Evolutionary conservation across 2,329 filamentous ascomycete genomes (phyloP).

Genomic region (Colletotrichum tabaci): DNA sequence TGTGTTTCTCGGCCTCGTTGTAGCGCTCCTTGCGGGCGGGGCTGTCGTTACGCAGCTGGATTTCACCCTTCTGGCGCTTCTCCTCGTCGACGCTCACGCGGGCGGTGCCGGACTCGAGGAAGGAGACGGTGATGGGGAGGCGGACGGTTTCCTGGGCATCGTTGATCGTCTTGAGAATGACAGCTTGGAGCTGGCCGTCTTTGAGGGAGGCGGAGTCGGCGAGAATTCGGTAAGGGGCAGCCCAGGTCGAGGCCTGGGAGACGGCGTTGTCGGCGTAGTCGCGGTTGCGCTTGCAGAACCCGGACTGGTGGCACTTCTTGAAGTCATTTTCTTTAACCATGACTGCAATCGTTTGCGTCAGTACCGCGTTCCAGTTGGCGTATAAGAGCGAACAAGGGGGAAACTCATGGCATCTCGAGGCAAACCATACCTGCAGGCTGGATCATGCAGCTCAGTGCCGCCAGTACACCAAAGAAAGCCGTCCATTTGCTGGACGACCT

Average conservation of each 20-base stretch:
- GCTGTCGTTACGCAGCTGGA: conserved; percentile 88
- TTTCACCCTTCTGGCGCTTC: conserved; percentile 88
- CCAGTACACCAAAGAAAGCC: conserved; percentile 72
- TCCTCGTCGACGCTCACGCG: conserved; percentile 94
- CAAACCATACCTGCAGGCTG: conserved; percentile 73
- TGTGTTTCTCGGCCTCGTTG: conserved; percentile 90
- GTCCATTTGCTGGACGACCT: conserved; percentile 75
- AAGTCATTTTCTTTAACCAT: conserved; percentile 96
- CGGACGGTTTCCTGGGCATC: conserved; percentile 77
- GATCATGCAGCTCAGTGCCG: conserved; percentile 72
- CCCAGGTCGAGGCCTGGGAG: conserved; percentile 77
- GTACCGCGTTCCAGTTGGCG: neutral
- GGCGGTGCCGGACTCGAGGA: conserved; percentile 90
- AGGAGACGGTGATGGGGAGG: conserved; percentile 87
- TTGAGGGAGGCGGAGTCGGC: conserved; percentile 81
- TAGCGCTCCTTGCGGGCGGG: conserved; percentile 91
- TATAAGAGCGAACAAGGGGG: neutral
- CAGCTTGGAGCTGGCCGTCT: conserved; percentile 84
- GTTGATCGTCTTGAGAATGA: conserved; percentile 84
- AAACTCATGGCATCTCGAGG: conserved; percentile 21
- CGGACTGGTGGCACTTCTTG: conserved; percentile 95
- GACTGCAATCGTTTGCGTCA: conserved; percentile 62
- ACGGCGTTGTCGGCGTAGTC: conserved; percentile 85
- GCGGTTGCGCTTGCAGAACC: conserved; percentile 97
- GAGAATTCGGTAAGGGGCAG: conserved; percentile 84